These are phyloP conservation scores for Oenanthe javanica DNA, from an alignment of 140 eudicot species.

Conservation along the genomic window DNA sequence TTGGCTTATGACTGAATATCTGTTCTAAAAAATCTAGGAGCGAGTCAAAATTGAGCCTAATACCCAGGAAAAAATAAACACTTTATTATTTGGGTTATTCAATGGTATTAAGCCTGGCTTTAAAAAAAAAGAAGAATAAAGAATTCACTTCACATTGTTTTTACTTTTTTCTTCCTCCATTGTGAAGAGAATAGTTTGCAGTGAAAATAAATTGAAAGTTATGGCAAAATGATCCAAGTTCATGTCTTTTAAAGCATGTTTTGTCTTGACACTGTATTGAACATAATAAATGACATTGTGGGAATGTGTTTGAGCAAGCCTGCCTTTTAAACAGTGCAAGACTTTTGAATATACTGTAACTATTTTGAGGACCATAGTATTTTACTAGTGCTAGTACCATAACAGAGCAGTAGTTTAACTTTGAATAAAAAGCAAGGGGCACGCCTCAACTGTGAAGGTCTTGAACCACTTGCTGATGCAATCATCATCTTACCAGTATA, in stretches of 20 bases:
- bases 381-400: not conserved
- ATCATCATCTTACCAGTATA: not conserved
- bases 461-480: constrained; percentile 1
- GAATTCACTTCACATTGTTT: no score
- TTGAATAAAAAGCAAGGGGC: not conserved
- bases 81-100: no score
- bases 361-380: not conserved
- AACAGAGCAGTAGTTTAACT: not conserved
- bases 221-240: not conserved
- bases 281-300: not conserved
- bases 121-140: no score
- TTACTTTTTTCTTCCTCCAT: not conserved
- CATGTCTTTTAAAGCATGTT: not conserved
- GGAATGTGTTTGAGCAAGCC: not conserved
- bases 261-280: not conserved
- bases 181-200: not conserved
- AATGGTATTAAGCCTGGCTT: no score
- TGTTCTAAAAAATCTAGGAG: no score
- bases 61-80: no score
- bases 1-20: no score
- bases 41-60: no score
- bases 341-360: not conserved
- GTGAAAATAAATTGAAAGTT: not conserved
- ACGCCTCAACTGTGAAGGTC: not conserved
- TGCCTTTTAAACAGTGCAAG: not conserved